These are phyloP conservation scores for Cryptosporidium sp. DNA, from an alignment of 169 alveolate genomes.

Conservation along the genomic window DNA sequence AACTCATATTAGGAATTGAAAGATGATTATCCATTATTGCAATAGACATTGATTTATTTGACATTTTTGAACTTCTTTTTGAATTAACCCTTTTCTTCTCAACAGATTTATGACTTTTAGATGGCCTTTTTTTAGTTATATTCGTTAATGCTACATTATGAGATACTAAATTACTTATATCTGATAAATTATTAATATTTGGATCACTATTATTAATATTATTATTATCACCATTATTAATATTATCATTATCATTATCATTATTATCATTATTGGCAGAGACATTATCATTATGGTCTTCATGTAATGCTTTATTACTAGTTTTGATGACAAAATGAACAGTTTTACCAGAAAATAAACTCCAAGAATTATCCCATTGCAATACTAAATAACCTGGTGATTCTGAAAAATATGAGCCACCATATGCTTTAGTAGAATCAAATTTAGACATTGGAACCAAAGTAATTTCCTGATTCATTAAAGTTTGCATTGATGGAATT, in stretches of 20 bases:
- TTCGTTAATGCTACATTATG: slow-evolving; percentile 50
- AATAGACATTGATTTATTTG: background rate
- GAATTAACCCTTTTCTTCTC: background rate
- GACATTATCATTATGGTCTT: background rate
- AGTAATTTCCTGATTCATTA: slow-evolving; percentile 39
- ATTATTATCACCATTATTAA: background rate
- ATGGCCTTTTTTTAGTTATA: slow-evolving; percentile 37
- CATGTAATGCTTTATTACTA: slow-evolving; percentile 9
- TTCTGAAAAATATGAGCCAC: slow-evolving; percentile 62
- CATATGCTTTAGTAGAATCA: slow-evolving; percentile 72
- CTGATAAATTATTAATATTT: background rate
- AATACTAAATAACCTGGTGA: slow-evolving; percentile 53
- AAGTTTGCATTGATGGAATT: slow-evolving; percentile 2
- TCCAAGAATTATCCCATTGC: slow-evolving; percentile 76
- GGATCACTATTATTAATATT: background rate
- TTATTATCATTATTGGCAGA: background rate
- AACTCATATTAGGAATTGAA: background rate
- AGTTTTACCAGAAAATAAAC: slow-evolving; percentile 72
- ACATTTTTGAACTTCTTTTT: background rate
- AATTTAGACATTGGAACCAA: slow-evolving; percentile 38
- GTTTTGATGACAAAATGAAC: slow-evolving; percentile 70
- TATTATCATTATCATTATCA: background rate
- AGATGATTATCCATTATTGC: background rate
- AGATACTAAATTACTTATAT: slow-evolving; percentile 45
- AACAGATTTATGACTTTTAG: slow-evolving; percentile 30